phyloP scores from a whole-genome alignment of 352 stramenopile genomes.

The Globisporangium abappressorium region DNA sequence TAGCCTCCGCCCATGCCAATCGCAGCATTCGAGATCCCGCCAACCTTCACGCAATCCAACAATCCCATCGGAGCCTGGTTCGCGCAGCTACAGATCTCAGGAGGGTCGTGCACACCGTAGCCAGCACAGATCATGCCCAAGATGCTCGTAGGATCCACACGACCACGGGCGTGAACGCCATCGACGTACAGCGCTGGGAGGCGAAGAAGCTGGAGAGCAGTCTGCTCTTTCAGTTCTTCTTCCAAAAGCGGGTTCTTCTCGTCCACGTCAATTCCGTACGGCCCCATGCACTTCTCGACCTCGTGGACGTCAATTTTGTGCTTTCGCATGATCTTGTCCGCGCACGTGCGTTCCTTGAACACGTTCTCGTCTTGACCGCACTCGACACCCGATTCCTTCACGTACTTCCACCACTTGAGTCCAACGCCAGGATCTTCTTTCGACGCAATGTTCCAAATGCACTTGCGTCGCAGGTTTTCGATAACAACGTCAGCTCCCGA shows the following conservation, averaged over 20 bases:
- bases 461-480: conserved; percentile 92
- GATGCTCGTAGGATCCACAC: conserved; percentile 85
- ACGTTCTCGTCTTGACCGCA: conserved; percentile 83
- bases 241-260: conserved; percentile 88
- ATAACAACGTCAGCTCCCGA: conserved; percentile 94
- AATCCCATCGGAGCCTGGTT: conserved; percentile 62
- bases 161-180: conserved; percentile 89
- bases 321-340: conserved; percentile 90
- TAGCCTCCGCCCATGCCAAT: conserved; percentile 50
- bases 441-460: conserved; percentile 92
- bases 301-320: conserved; percentile 76
- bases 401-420: conserved; percentile 94
- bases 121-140: conserved; percentile 83
- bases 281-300: conserved; percentile 93
- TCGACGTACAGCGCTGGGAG: conserved; percentile 95
- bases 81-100: conserved; percentile 73
- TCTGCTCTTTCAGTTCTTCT: conserved; percentile 88
- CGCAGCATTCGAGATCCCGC: conserved; percentile 63
- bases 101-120: conserved; percentile 79
- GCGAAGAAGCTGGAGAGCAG: conserved; percentile 87
- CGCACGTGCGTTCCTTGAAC: conserved; percentile 88
- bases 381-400: conserved; percentile 87
- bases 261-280: conserved; percentile 88
- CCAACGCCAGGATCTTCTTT: conserved; percentile 83
- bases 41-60: conserved; percentile 68